Base-by-base conservation (phyloP, 2,329 filamentous ascomycete species). In the Penicillium sp. region DNA sequence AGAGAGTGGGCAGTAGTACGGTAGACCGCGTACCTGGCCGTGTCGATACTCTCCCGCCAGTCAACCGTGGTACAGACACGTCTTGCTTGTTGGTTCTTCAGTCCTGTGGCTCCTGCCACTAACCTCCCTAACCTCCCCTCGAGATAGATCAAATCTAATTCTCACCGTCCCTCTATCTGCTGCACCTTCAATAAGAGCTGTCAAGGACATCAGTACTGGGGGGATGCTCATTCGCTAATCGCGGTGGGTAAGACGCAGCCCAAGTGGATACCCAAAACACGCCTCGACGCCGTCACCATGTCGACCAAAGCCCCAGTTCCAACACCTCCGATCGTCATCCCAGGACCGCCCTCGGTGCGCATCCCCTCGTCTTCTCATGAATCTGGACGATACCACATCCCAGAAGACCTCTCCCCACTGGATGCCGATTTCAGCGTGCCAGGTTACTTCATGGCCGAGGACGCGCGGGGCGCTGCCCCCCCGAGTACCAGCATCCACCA, bases 361-460 rank as follows among this genome's bases (percentile, higher is more conserved):
- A 64, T 56, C 43, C 60, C 61, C 44, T 66, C 66, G 16, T 66
- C 66, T 16, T 72, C 73, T 39, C 69, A 64, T 60, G 63, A 74
- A n/a, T 69, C 75, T 53, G 73, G 71, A 54, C 69, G 66, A 52
- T 74, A 75, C 56, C 72, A 75, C 41, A 69, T 66, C 18, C 73
- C 75, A 54, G 65, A 71, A 47, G 66, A 72, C 16, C 60, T 68
- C 24, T 69, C 69, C 58, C 63, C 68, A 27, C 62, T 73, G 50
- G 66, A 73, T 66, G 71, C 69, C 57, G 67, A 68, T 56, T 69
- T 70, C 55, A 60, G 63, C 56, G 58, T 60, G 50, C 64, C 66
- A 31, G 50, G 66, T 50, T 69, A 67, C 67, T 72, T 69, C 60
- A 70, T 74, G 70, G 66, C 66, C 63, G 69, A 70, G 63, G 68